Percentiles rank a stretch among this genome's conserved stretches.
phyloP scores from a whole-genome alignment of 352 stramenopile genomes.

The Nannochloropsis limnetica region DNA sequence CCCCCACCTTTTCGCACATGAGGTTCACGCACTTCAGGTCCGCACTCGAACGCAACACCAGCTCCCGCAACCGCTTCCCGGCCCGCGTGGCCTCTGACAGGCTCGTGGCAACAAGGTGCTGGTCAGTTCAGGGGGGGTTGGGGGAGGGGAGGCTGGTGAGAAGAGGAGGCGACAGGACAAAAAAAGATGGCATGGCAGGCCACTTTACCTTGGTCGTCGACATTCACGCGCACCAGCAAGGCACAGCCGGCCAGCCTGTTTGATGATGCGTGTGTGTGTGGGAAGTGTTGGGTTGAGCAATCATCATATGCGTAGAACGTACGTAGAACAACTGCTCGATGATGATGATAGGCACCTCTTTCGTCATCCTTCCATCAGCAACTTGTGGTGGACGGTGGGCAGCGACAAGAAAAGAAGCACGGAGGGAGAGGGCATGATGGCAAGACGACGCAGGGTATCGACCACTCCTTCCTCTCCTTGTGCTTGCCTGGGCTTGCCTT shows the following conservation, averaged over 20 bases:
- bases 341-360: neutral
- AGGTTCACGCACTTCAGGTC: slow-evolving; percentile 78
- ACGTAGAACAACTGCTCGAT: neutral
- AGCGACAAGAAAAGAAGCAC: neutral
- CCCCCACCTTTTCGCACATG: slow-evolving; percentile 77
- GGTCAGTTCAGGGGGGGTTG: neutral
- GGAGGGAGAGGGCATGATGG: neutral
- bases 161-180: neutral
- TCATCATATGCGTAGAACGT: too few species aligned
- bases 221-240: neutral
- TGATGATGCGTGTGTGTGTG: neutral
- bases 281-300: too few species aligned
- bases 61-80: slow-evolving; percentile 39
- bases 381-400: neutral
- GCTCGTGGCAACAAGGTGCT: slow-evolving; percentile 1
- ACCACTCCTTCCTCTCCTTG: neutral
- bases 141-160: neutral
- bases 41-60: slow-evolving; percentile 65
- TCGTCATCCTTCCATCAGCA: neutral
- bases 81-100: slow-evolving; percentile 15
- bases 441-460: neutral
- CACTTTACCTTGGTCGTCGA: neutral
- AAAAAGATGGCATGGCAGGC: neutral
- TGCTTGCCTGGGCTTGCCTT: neutral
- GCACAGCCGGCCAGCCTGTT: neutral